phyloP scores from a whole-genome alignment of 2,329 filamentous ascomycete species.

The Apiospora malaysiana region DNA sequence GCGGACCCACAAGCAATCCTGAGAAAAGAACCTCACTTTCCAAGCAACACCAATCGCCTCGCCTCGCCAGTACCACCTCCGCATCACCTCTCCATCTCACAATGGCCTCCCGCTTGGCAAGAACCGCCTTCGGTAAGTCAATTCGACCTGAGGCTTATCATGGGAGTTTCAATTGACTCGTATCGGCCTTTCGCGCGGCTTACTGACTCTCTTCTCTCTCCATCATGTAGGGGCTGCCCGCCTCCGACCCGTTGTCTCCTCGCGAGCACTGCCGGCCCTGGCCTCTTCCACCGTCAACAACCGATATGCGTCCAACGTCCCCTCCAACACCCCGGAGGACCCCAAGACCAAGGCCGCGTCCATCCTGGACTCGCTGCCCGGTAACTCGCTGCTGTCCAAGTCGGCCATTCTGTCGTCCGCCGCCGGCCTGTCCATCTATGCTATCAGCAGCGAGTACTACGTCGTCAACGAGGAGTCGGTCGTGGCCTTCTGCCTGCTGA shows the following conservation, averaged over 20 bases:
- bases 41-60: conserved; percentile 32
- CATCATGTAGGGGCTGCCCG: conserved; percentile 77
- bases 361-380: conserved; percentile 90
- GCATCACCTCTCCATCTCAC: conserved; percentile 66
- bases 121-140: conserved; percentile 89
- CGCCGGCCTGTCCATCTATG: conserved; percentile 88
- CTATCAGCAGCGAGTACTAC: conserved; percentile 99
- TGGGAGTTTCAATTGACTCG: conserved; percentile 44
- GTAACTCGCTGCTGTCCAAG: conserved; percentile 92
- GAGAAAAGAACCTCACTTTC: conserved; percentile 44
- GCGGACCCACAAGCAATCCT: conserved; percentile 39
- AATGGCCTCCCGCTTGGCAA: conserved; percentile 98
- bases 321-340: conserved; percentile 72
- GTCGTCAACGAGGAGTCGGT: conserved; percentile 99
- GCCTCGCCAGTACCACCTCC: conserved; percentile 49
- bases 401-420: conserved; percentile 94
- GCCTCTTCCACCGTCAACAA: conserved; percentile 67
- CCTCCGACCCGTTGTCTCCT: conserved; percentile 81
- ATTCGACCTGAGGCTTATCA: conserved; percentile 25
- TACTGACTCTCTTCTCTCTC: conserved; percentile 30
- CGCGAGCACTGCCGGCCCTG: conserved; percentile 77
- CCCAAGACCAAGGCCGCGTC: conserved; percentile 98
- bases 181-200: conserved; percentile 15
- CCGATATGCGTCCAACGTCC: conserved; percentile 78
- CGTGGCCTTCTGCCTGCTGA: conserved; percentile 88